Evolutionary conservation across 108 stramenopile species (phyloP).

Genomic region (Poteriospumella lacustris): DNA sequence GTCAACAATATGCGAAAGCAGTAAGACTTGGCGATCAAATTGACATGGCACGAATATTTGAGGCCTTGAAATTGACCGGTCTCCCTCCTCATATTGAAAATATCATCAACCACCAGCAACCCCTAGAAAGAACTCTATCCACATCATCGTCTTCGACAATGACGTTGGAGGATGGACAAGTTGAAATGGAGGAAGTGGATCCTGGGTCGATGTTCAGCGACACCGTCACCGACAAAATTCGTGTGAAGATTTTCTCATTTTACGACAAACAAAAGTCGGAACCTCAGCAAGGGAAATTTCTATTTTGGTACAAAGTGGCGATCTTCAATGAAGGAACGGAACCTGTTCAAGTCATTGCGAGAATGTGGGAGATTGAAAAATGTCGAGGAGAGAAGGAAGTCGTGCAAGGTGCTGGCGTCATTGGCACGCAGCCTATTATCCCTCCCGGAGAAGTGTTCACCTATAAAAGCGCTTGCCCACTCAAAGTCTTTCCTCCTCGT

Average conservation of each 20-base stretch:
- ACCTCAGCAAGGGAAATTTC: not conserved
- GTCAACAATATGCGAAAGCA: not conserved
- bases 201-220: not conserved
- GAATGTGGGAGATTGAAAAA: slow-evolving; percentile 25
- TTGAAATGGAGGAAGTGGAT: slow-evolving; percentile 2
- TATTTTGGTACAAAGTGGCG: slow-evolving; percentile 21
- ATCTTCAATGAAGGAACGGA: slow-evolving; percentile 12
- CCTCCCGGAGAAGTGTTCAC: slow-evolving; percentile 13
- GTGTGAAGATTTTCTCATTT: not conserved
- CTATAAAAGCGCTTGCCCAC: slow-evolving; percentile 13
- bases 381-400: slow-evolving; percentile 4
- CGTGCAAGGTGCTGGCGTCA: not conserved
- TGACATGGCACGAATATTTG: not conserved
- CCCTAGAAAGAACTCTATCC: too few relatives aligned
- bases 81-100: not conserved
- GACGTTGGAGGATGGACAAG: not conserved
- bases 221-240: slow-evolving; percentile 19
- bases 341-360: slow-evolving; percentile 13
- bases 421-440: slow-evolving; percentile 4
- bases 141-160: not conserved
- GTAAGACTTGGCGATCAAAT: not conserved
- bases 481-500: slow-evolving; percentile 4
- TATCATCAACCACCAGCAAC: not conserved
- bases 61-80: not conserved
- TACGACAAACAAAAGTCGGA: not conserved